Evolutionary conservation across 2,329 filamentous ascomycete genomes (phyloP).

Genomic region (Sarocladiaceae sp.): DNA sequence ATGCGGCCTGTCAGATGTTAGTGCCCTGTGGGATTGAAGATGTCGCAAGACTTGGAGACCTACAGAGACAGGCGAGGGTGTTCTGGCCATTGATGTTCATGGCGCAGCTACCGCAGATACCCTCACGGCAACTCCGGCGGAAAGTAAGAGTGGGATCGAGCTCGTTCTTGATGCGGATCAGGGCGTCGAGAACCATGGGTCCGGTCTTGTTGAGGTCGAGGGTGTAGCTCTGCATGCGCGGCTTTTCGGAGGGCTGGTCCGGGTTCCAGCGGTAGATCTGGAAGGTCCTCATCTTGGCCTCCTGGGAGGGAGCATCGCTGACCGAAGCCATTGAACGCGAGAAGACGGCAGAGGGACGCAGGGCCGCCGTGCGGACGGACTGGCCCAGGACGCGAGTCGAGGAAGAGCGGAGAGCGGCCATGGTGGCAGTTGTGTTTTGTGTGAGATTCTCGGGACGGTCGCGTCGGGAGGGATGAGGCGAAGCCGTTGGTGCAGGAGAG

Average conservation of each 20-base stretch:
- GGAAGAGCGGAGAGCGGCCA: constrained; percentile 57
- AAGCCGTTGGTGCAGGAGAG: background rate
- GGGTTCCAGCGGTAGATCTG: constrained; percentile 99
- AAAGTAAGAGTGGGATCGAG: constrained; percentile 94
- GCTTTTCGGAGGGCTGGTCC: constrained; percentile 86
- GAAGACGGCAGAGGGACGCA: constrained; percentile 35
- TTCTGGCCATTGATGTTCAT: constrained; percentile 99
- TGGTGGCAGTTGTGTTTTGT: constrained; percentile 25
- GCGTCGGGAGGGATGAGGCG: constrained; percentile 1
- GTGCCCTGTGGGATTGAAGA: constrained; percentile 13
- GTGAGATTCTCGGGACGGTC: no score
- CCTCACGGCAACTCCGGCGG: constrained; percentile 91
- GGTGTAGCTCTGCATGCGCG: constrained; percentile 89
- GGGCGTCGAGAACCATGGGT: constrained; percentile 94
- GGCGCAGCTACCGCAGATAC: constrained; percentile 96
- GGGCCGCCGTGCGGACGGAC: constrained; percentile 32
- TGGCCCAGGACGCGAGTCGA: constrained; percentile 45
- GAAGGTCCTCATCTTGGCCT: constrained; percentile 83
- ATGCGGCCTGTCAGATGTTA: constrained; percentile 68
- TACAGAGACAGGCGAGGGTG: constrained; percentile 96
- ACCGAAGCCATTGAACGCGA: constrained; percentile 50
- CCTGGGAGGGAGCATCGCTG: constrained; percentile 53
- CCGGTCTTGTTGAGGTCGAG: constrained; percentile 98
- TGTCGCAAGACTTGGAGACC: constrained; percentile 30
- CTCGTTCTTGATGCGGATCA: constrained; percentile 99